These are phyloP conservation scores for Tritrichomonas foetus DNA, from an alignment of 208 protist genomes.

Conservation along the genomic window DNA sequence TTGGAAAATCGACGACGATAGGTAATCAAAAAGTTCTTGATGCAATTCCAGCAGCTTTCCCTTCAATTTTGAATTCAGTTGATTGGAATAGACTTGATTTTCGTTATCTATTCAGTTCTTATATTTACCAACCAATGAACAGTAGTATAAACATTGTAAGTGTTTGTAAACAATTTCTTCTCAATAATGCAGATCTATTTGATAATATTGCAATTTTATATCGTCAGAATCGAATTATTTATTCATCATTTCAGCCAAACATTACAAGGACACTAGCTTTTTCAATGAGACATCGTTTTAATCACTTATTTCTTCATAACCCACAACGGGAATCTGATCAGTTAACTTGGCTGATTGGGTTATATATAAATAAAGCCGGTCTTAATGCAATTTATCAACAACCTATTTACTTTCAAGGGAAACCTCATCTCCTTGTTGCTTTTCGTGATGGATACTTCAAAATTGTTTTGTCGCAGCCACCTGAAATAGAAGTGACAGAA, in stretches of 20 bases:
- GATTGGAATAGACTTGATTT: conserved; percentile 28
- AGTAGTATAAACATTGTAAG: neutral
- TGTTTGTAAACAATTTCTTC: neutral
- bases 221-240: neutral
- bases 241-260: neutral
- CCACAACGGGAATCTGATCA: neutral
- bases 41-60: neutral
- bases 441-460: neutral
- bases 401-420: neutral
- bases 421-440: neutral
- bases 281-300: neutral
- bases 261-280: neutral
- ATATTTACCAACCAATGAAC: neutral
- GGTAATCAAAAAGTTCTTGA: neutral
- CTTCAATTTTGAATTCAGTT: neutral
- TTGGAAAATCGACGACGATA: neutral
- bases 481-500: neutral
- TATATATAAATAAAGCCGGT: neutral
- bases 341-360: neutral
- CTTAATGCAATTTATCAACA: neutral
- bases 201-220: conserved; percentile 29
- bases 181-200: neutral
- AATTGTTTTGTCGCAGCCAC: neutral
- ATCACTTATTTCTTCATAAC: conserved; percentile 11
- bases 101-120: conserved; percentile 20